Base-by-base conservation (phyloP, 139 green algal genomes). In the Parachlorella kessleri region DNA sequence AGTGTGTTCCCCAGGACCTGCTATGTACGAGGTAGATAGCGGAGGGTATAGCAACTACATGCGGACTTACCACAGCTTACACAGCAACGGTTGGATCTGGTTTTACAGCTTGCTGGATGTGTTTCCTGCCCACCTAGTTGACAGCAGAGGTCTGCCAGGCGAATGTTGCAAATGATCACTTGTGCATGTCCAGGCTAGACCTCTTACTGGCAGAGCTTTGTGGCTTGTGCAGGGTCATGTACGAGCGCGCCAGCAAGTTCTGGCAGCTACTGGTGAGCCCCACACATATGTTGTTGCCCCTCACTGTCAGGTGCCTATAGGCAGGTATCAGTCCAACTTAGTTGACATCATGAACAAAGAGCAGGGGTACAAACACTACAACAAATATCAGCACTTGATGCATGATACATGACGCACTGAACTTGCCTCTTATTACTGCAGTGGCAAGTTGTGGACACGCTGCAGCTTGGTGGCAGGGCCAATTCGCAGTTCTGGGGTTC, bases 191-290 rank as follows among this genome's bases (percentile, higher is more conserved):
- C n/a, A n/a, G n/a, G n/a, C n/a, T n/a, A n/a, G n/a, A n/a, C n/a
- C n/a, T n/a, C n/a, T n/a, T n/a, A n/a, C n/a, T n/a, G n/a, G n/a
- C n/a, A n/a, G n/a, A n/a, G n/a, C n/a, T n/a, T n/a, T n/a, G n/a
- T n/a, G n/a, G 21, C 39, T 23, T 42, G 2, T 76, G 7, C 59
- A 90, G 85, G 73, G 72, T 93, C 23, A 90, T 93, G 91, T 97
- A 97, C 73, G 89, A 95, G 76, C 80, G 89, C 9, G 75, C 84
- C 1, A 70, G 54, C 1, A 55, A 87, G 65, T 89, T 96, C 39
- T 96, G 91, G 93, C 68, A 80, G 35, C 72, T 94, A 48, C 77
- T 96, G 66, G 68, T 74, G 39, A 59, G 68, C 28, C 2, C 14
- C 48, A n/a, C n/a, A n/a, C n/a, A n/a, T n/a, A n/a, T n/a, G n/a